Conservation (phyloP, 768 basidiomycete genomes). For the Leucosporidium scottii region DNA sequence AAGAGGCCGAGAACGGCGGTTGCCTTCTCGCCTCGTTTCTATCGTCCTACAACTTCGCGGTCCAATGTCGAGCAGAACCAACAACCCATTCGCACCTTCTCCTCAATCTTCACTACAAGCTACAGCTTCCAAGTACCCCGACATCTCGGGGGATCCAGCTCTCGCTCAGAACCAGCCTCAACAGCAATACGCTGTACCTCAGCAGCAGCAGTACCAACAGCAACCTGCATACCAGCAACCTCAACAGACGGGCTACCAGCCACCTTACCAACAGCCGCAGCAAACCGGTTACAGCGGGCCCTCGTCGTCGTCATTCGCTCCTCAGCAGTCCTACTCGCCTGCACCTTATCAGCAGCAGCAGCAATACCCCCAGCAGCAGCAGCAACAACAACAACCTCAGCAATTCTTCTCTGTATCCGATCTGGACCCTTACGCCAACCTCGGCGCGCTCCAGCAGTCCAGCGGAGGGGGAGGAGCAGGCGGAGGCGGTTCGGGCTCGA, state of each 20-base stretch:
- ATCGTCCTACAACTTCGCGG: too few species aligned
- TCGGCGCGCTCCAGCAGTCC: background rate
- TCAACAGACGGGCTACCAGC: background rate
- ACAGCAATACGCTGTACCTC: background rate
- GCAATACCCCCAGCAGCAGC: background rate
- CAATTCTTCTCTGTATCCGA: background rate
- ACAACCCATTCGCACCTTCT: constrained; percentile 16
- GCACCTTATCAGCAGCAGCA: background rate
- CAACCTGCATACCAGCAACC: constrained; percentile 1
- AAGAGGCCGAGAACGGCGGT: too few species aligned
- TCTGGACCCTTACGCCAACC: background rate
- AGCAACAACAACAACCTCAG: background rate
- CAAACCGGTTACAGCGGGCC: background rate
- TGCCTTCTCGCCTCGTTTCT: too few species aligned
- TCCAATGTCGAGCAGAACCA: background rate
- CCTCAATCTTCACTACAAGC: constrained; percentile 1
- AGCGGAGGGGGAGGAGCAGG: background rate
- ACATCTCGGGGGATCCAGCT: constrained; percentile 6
- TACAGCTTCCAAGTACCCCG: constrained; percentile 20
- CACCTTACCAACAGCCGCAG: constrained; percentile 5
- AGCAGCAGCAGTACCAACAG: background rate
- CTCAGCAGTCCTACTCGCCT: background rate
- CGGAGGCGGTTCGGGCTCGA: background rate
- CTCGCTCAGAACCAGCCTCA: background rate
- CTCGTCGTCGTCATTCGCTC: background rate